Evolutionary conservation across 2,329 filamentous ascomycete species (phyloP), one percentile per base, ranked within the genome.

Genomic region (Rhexocercosporidium sp.): DNA sequence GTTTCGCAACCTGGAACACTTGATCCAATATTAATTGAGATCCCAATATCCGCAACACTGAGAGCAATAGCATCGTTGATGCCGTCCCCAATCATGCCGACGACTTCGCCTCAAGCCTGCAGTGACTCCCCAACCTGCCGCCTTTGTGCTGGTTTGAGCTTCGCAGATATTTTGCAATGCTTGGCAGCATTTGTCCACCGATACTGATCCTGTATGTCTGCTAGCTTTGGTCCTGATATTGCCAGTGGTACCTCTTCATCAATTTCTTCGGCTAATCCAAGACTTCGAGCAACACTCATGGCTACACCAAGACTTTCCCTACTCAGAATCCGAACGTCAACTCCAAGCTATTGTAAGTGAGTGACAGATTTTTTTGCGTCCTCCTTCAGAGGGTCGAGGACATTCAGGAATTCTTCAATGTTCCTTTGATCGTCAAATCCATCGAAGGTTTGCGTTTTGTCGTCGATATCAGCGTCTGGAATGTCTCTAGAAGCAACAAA

Each of bases 41-140:
- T 68, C n/a, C 68, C 65, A 37, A 53, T 59, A 51, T 68, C 66
- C 14, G 62, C 65, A 51, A 34, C 16, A 18, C 57, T 46, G 12
- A 69, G 65, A 54, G 68, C 59, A 34, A 64, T 41, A 7, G 56
- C 60, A 44, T 69, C 68, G 41, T 65, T 69, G 41, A 68, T 68
- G 7, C 68, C 68, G 51, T 69, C 65, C 29, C 68, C 65, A 8
- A 69, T 47, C 65, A 69, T 69, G 3, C 68, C 68, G 25, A 68
- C 62, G 49, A 68, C 59, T 27, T 69, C 44, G 7, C 59, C 44
- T 27, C 66, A 41, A 25, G n/a, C 56, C 72, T 81, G 82, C 47
- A 88, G 72, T 0, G 82, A 22, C 6, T 59, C 46, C 47, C 70
- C 61, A 12, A 65, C 65, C 47, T 63, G 25, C 18, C 56, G 63